Evolutionary conservation across 495 filamentous ascomycete genomes (phyloP).

Genomic region (Podospora didyma): DNA sequence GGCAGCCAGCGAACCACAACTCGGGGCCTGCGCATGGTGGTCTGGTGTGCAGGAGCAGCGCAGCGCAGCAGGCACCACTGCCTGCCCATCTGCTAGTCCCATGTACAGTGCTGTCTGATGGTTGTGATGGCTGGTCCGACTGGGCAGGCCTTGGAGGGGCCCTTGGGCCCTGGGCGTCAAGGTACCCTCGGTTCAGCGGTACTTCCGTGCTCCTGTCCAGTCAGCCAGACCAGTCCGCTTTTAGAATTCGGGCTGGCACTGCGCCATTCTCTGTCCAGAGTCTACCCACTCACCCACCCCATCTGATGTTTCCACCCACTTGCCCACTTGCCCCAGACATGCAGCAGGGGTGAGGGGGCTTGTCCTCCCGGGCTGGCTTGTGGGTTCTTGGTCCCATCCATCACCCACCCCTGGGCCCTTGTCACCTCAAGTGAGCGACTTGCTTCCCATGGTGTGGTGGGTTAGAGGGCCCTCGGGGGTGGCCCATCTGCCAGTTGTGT

Average conservation of each 20-base stretch:
- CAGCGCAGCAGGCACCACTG: constrained; percentile 14
- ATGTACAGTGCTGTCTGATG: constrained; percentile 8
- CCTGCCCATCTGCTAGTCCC: constrained; percentile 19
- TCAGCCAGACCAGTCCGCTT: constrained; percentile 20
- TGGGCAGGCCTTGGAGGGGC: not conserved
- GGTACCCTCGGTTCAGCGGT: constrained; percentile 22
- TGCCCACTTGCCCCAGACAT: constrained; percentile 49
- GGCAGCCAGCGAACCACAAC: constrained; percentile 17
- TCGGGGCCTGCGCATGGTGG: constrained; percentile 10
- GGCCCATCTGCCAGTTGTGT: constrained; percentile 11
- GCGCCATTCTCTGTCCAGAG: constrained; percentile 28
- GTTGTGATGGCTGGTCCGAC: constrained; percentile 5
- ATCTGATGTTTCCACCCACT: constrained; percentile 46
- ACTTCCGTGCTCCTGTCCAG: constrained; percentile 18
- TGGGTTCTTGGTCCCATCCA: constrained; percentile 23
- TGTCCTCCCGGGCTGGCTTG: constrained; percentile 21
- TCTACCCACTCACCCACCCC: constrained; percentile 34
- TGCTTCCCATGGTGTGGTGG: constrained; percentile 30
- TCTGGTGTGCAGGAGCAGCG: constrained; percentile 11
- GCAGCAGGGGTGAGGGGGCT: constrained; percentile 31
- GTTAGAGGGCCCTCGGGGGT: constrained; percentile 15
- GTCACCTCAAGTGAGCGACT: constrained; percentile 46
- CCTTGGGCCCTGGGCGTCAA: not conserved
- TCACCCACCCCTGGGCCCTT: constrained; percentile 24
- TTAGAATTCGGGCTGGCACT: constrained; percentile 32